A percentile compares a stretch with the other conserved stretches of the same genome.
phyloP scores from a whole-genome alignment of 2,329 filamentous ascomycete genomes.

The Calonectria ilicicola region DNA sequence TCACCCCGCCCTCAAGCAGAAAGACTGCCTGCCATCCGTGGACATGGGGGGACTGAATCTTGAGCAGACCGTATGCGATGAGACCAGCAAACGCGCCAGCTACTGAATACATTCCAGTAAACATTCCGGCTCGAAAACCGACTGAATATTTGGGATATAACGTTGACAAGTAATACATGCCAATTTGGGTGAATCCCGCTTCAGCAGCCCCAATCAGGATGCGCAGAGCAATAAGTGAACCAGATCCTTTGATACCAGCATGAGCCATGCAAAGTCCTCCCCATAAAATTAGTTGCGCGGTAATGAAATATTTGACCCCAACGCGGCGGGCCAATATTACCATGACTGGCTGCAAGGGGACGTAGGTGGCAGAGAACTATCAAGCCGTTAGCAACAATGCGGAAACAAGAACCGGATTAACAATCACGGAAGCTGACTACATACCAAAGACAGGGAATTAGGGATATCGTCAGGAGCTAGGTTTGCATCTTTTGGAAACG shows the following conservation, averaged over 20 bases:
- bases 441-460: background rate
- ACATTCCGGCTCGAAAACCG: background rate
- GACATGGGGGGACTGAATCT: background rate
- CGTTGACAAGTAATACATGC: conserved; percentile 1
- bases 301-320: background rate
- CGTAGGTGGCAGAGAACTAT: background rate
- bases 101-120: conserved; percentile 1
- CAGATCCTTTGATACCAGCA: background rate
- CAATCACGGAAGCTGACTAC: background rate
- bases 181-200: background rate
- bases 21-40: background rate
- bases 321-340: background rate
- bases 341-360: background rate
- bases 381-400: background rate
- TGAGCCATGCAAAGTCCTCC: background rate
- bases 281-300: background rate
- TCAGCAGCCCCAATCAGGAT: background rate
- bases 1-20: background rate
- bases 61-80: background rate
- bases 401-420: background rate
- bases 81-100: background rate
- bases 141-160: background rate
- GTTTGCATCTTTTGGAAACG: background rate
- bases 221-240: background rate
- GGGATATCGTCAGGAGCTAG: background rate